Evolutionary conservation across 805 yeast species (phyloP).

Genomic region (Wickerhamomyces tratensis): DNA sequence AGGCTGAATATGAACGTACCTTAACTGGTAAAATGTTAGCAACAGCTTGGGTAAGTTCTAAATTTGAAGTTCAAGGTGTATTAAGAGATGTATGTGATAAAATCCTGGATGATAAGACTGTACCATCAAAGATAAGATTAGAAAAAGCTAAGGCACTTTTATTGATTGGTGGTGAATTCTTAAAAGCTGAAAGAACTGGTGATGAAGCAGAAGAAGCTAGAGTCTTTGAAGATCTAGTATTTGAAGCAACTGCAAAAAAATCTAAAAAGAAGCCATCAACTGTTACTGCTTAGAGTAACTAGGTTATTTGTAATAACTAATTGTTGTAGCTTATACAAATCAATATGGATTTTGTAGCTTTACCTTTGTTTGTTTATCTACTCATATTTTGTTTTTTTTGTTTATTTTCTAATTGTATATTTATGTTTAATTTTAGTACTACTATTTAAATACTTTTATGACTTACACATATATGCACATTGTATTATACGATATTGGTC

Average conservation of each 20-base stretch:
- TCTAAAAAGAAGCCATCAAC: neutral
- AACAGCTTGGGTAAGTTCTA: slow-evolving; percentile 93
- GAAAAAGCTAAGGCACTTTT: slow-evolving; percentile 75
- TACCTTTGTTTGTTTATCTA: too few relatives aligned
- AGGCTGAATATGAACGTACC: slow-evolving; percentile 70
- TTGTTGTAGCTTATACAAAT: too few relatives aligned
- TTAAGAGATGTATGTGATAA: slow-evolving; percentile 74
- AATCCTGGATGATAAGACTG: slow-evolving; percentile 59
- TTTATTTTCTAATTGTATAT: too few relatives aligned
- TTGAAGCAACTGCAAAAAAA: slow-evolving; percentile 49
- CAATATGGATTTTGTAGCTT: too few relatives aligned
- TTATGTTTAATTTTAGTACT: too few relatives aligned
- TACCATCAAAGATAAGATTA: slow-evolving; percentile 50
- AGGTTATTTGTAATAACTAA: too few relatives aligned
- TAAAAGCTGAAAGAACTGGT: slow-evolving; percentile 56
- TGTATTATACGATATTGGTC: too few relatives aligned
- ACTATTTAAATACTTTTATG: too few relatives aligned
- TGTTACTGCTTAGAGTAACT: neutral
- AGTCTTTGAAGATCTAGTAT: slow-evolving; percentile 85
- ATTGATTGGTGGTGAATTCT: slow-evolving; percentile 62
- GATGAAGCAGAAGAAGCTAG: slow-evolving; percentile 92
- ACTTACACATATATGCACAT: too few relatives aligned
- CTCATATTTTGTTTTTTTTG: too few relatives aligned
- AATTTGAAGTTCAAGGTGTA: slow-evolving; percentile 75
- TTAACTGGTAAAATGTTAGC: slow-evolving; percentile 86